Percentiles rank a stretch among this genome's conserved stretches.
phyloP scores from a whole-genome alignment of 208 protist genomes.

The Acanthamoeba culbertsoni region DNA sequence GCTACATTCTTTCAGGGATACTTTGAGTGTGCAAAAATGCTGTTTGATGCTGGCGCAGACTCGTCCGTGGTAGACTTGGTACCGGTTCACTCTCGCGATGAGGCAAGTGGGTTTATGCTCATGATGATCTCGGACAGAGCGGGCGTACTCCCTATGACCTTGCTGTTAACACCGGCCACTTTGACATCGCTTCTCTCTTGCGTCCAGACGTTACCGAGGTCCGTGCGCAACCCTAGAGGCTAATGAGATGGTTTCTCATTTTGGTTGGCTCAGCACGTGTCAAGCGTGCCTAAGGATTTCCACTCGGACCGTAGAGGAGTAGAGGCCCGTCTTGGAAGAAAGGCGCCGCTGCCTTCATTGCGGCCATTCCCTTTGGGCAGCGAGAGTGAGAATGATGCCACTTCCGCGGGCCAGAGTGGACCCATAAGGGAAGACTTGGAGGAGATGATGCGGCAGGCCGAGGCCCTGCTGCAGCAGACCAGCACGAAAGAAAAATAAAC shows the following conservation, averaged over 20 bases:
- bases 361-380: background rate
- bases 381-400: too few species aligned
- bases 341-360: background rate
- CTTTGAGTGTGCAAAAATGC: background rate
- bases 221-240: background rate
- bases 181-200: conserved; percentile 34
- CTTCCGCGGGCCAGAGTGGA: too few species aligned
- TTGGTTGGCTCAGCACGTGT: background rate
- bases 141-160: background rate
- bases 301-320: background rate
- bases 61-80: background rate
- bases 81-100: background rate
- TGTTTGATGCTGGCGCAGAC: background rate
- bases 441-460: too few species aligned
- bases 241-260: background rate
- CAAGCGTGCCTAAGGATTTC: background rate
- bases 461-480: too few species aligned
- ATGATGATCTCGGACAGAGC: too few species aligned
- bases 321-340: background rate
- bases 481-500: too few species aligned
- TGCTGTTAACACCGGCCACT: background rate
- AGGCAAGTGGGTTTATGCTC: too few species aligned
- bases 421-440: too few species aligned
- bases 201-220: background rate
- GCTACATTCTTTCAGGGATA: conserved; percentile 31